Conservation (phyloP, 768 basidiomycete species). For the Candolleomyces efflorescens region DNA sequence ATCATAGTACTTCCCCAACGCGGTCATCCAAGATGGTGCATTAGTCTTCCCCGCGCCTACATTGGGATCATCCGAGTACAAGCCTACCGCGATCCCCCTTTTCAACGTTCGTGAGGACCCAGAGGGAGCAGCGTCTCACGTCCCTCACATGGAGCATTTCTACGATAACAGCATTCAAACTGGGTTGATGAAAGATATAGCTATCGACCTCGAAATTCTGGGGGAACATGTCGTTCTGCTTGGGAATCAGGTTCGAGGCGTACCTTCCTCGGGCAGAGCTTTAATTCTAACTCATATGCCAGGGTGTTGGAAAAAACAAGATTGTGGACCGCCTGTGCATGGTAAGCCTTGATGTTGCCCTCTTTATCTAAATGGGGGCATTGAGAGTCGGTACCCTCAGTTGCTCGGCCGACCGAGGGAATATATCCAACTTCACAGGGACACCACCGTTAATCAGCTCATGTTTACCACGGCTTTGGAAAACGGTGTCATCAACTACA, state of each 20-base stretch:
- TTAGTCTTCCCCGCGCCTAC: conserved; percentile 47
- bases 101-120: conserved; percentile 49
- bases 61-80: conserved; percentile 22
- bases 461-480: conserved; percentile 66
- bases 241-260: conserved; percentile 53
- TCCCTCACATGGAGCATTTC: conserved; percentile 68
- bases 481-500: conserved; percentile 53
- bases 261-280: neutral
- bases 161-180: conserved; percentile 69
- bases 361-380: too few relatives aligned
- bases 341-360: conserved; percentile 23
- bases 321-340: conserved; percentile 62
- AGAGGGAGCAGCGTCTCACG: conserved; percentile 51
- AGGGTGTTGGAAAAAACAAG: conserved; percentile 73
- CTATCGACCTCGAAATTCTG: conserved; percentile 56
- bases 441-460: conserved; percentile 66
- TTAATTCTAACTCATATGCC: neutral
- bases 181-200: conserved; percentile 61
- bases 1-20: conserved; percentile 45
- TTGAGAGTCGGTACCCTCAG: conserved; percentile 21
- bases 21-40: conserved; percentile 30
- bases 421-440: conserved; percentile 67
- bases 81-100: conserved; percentile 35
- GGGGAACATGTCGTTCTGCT: conserved; percentile 62
- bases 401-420: conserved; percentile 59